phyloP scores from a whole-genome alignment of 2,329 filamentous ascomycete species.

The Ophiostoma perfectum region DNA sequence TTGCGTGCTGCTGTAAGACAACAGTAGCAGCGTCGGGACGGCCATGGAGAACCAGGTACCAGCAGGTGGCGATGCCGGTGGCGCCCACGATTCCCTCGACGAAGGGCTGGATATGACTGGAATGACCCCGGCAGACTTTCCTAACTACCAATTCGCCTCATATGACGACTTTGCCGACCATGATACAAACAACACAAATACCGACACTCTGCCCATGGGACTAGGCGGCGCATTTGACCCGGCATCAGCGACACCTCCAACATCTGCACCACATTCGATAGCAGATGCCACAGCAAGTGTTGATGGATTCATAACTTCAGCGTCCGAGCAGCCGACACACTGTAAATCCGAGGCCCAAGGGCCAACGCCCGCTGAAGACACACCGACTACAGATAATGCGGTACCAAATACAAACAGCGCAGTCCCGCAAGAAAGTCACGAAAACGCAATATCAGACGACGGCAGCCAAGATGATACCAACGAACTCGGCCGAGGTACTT shows the following conservation, averaged over 20 bases:
- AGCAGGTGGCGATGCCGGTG: constrained; percentile 1
- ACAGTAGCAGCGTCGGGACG: constrained; percentile 27
- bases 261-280: neutral
- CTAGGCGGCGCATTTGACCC: neutral
- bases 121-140: neutral
- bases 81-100: neutral
- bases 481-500: constrained; percentile 36
- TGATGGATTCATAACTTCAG: constrained; percentile 29
- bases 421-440: neutral
- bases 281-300: constrained; percentile 30
- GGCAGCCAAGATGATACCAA: constrained; percentile 39
- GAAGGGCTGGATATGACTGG: neutral
- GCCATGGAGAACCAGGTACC: constrained; percentile 3
- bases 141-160: neutral
- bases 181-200: neutral
- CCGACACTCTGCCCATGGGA: no score
- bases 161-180: constrained; percentile 1
- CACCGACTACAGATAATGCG: neutral
- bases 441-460: constrained; percentile 38
- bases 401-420: neutral
- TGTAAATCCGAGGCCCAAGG: neutral
- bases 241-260: constrained; percentile 1
- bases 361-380: neutral
- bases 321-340: neutral
- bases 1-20: constrained; percentile 31